A percentile compares a stretch with the other conserved stretches of the same genome.
phyloP scores from a whole-genome alignment of 2,329 filamentous ascomycete genomes.

The Aspergillus alliaceus region DNA sequence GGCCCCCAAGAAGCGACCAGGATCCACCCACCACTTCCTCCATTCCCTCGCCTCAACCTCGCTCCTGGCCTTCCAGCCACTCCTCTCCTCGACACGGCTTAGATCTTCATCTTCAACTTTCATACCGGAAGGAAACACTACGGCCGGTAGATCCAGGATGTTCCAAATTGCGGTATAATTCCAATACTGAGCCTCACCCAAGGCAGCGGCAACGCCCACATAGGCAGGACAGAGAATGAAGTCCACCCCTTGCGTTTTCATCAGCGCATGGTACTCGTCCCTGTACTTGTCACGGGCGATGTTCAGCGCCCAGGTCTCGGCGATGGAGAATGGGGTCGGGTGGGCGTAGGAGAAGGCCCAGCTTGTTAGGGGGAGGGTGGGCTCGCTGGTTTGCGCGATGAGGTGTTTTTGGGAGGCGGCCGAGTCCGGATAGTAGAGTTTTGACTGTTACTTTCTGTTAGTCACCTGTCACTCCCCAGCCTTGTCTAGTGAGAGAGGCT shows the following conservation, averaged over 20 bases:
- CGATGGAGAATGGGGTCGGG: constrained; percentile 22
- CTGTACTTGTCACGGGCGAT: constrained; percentile 28
- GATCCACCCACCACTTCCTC: constrained; percentile 28
- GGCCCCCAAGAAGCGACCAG: constrained; percentile 38
- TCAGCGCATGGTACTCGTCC: constrained; percentile 32
- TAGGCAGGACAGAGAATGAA: constrained; percentile 34
- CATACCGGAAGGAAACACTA: constrained; percentile 29
- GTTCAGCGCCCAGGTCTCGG: constrained; percentile 31
- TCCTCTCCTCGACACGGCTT: constrained; percentile 6
- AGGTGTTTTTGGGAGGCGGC: constrained; percentile 31
- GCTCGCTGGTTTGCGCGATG: constrained; percentile 44
- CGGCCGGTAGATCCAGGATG: constrained; percentile 31
- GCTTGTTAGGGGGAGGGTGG: constrained; percentile 46
- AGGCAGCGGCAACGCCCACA: constrained; percentile 27
- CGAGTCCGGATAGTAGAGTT: constrained; percentile 52
- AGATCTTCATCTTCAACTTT: constrained; percentile 27
- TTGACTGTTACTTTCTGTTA: constrained; percentile 33
- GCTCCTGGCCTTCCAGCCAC: constrained; percentile 22
- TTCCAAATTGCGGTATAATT: constrained; percentile 39
- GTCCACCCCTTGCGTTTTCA: constrained; percentile 30
- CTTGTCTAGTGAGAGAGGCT: neutral
- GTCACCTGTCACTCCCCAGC: neutral
- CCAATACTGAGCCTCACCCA: constrained; percentile 37
- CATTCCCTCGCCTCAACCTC: constrained; percentile 33
- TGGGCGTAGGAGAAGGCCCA: constrained; percentile 35